These are phyloP conservation scores for Huntiella bhutanensis DNA, from an alignment of 2,329 filamentous ascomycete species.

Conservation along the genomic window DNA sequence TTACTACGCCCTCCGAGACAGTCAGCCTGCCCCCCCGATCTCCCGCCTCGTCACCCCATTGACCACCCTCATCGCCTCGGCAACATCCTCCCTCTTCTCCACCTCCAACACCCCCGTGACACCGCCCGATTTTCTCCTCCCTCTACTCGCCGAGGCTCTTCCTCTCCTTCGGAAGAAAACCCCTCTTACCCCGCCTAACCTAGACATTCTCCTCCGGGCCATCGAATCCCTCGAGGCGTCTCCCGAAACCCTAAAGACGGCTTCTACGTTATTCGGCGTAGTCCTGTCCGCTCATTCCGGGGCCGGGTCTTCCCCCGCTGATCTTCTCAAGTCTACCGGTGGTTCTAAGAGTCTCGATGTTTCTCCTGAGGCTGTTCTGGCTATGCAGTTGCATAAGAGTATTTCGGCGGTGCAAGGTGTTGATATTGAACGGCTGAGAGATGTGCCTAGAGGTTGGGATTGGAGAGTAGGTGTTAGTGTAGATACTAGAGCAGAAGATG, in stretches of 20 bases:
- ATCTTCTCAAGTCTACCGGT: slow-evolving; percentile 40
- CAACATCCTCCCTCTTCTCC: slow-evolving; percentile 74
- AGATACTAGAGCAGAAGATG: slow-evolving; percentile 42
- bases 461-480: slow-evolving; percentile 61
- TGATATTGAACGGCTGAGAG: slow-evolving; percentile 14
- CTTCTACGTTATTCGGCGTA: slow-evolving; percentile 41
- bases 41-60: slow-evolving; percentile 13
- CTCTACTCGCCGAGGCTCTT: slow-evolving; percentile 66
- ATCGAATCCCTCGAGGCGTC: slow-evolving; percentile 68
- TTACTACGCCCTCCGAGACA: slow-evolving; percentile 77
- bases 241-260: slow-evolving; percentile 52
- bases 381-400: slow-evolving; percentile 41
- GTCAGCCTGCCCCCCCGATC: slow-evolving; percentile 14
- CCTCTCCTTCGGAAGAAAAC: slow-evolving; percentile 44
- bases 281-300: slow-evolving; percentile 49
- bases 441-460: slow-evolving; percentile 46
- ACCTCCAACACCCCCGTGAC: slow-evolving; percentile 63
- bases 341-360: slow-evolving; percentile 42
- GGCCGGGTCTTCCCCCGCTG: slow-evolving; percentile 43
- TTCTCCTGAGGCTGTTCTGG: slow-evolving; percentile 54
- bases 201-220: slow-evolving; percentile 56
- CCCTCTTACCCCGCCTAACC: slow-evolving; percentile 46
- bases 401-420: slow-evolving; percentile 31
- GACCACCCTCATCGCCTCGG: slow-evolving; percentile 58
- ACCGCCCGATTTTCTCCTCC: slow-evolving; percentile 69